Evolutionary conservation across 1,139 yeast species (phyloP).

Genomic region (Blastobotrys elegans): DNA sequence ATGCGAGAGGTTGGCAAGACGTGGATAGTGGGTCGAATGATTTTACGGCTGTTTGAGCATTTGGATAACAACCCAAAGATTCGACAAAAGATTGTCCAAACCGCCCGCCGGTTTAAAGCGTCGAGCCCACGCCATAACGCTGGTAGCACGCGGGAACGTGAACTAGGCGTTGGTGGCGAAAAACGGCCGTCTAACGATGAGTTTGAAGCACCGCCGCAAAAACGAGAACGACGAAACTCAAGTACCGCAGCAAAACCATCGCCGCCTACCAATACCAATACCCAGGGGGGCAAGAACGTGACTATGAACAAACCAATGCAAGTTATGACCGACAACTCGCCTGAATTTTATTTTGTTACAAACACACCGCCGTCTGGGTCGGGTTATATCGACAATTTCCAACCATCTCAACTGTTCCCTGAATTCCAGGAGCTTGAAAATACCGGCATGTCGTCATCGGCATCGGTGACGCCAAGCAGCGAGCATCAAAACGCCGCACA

Average conservation of each 20-base stretch:
- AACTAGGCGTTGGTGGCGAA: neutral
- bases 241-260: neutral
- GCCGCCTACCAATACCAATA: neutral
- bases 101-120: slow-evolving; percentile 20
- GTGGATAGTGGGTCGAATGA: slow-evolving; percentile 39
- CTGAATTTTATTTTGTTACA: slow-evolving; percentile 35
- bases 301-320: neutral
- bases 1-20: slow-evolving; percentile 48
- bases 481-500: neutral
- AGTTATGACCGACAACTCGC: slow-evolving; percentile 16
- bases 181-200: neutral
- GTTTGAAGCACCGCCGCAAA: slow-evolving; percentile 1
- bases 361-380: slow-evolving; percentile 30
- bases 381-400: slow-evolving; percentile 31
- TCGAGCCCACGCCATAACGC: neutral
- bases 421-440: slow-evolving; percentile 19
- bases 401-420: slow-evolving; percentile 38
- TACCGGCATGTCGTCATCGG: slow-evolving; percentile 1
- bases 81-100: slow-evolving; percentile 28
- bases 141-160: neutral
- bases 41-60: slow-evolving; percentile 32
- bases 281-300: too few relatives aligned
- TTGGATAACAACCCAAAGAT: slow-evolving; percentile 28
- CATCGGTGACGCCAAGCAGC: neutral
- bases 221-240: neutral